Percentiles rank a stretch among this genome's conserved stretches.
Evolutionary conservation across 352 stramenopile genomes (phyloP).

Genomic region (Globisporangium rhizosaccharum): DNA sequence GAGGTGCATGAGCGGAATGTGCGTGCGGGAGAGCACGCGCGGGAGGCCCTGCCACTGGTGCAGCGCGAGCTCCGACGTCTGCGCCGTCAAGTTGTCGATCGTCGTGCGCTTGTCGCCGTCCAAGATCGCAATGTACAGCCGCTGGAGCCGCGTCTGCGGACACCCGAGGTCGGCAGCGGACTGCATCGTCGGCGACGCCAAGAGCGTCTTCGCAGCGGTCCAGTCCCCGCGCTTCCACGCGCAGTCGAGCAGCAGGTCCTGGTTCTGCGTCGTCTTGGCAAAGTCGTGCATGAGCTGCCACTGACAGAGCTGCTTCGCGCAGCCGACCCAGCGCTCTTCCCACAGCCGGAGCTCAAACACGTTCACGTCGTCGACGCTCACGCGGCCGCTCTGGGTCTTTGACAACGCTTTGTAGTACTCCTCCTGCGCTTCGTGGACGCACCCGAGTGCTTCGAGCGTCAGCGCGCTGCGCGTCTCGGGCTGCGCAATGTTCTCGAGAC

Average conservation of each 20-base stretch:
- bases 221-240: slow-evolving; percentile 91
- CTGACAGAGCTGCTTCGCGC: slow-evolving; percentile 88
- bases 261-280: slow-evolving; percentile 88
- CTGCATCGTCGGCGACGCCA: slow-evolving; percentile 59
- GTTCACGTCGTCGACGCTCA: slow-evolving; percentile 78
- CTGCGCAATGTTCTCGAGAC: slow-evolving; percentile 69
- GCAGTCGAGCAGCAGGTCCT: slow-evolving; percentile 89
- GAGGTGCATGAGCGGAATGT: slow-evolving; percentile 82
- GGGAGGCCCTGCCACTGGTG: slow-evolving; percentile 89
- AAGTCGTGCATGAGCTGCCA: slow-evolving; percentile 93
- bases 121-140: slow-evolving; percentile 86
- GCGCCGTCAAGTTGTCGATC: slow-evolving; percentile 59
- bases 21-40: slow-evolving; percentile 62
- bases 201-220: slow-evolving; percentile 75
- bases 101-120: slow-evolving; percentile 70
- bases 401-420: slow-evolving; percentile 84
- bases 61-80: slow-evolving; percentile 79
- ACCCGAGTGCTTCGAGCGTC: slow-evolving; percentile 75
- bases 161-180: slow-evolving; percentile 61
- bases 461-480: slow-evolving; percentile 68
- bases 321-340: slow-evolving; percentile 90
- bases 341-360: slow-evolving; percentile 83
- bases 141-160: slow-evolving; percentile 71
- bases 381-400: slow-evolving; percentile 61
- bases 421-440: slow-evolving; percentile 82